Base-by-base conservation (phyloP, 2,329 filamentous ascomycete species). In the Uncinocarpus reesii region DNA sequence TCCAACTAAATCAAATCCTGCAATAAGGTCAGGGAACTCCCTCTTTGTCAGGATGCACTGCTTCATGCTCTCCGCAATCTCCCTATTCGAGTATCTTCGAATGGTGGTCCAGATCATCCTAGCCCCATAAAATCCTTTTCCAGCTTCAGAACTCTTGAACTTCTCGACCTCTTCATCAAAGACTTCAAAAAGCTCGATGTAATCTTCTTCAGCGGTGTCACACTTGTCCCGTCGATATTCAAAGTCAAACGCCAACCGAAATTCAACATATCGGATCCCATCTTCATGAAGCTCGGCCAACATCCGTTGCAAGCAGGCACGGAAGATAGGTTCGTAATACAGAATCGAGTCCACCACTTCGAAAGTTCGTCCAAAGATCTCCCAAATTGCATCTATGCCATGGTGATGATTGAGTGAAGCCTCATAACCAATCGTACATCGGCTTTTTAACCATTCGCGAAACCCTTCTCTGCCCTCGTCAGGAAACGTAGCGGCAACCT, bases 281-380 rank as follows among this genome's bases (percentile, higher is more conserved):
- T 96, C 90, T 4, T 78, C 78, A 15, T 81, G 72, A 18, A 95
- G 72, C 43, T 82, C 75, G 42, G 70, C 70, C 65, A 94, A 78
- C 57, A 95, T 74, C n/a, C 78, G 75, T 23, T 76, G 79, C 52
- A 95, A 69, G 59, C 88, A 93, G 15, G 73, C 72, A 23, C 87
- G 79, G 68, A 85, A 90, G 53, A 95, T 86, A 11, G 89, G 89
- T 65, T 95, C 90, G 66, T 95, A 95, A 66, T 84, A 85, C 45
- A 95, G 74, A 44, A 95, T 77, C n/a, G 80, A 82, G 38, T 79
- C 78, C 38, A 90, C 74, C 2, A 90, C 77, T 2, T 75, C 68
- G 65, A 95, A 95, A 53, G 82, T 84, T 35, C 76, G 78, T 44
- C 69, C 71, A 65, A 95, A 95, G 60, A 90, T 88, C 20, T 73